Evolutionary conservation across 2,329 filamentous ascomycete genomes (phyloP), one percentile per base, ranked within the genome.

Genomic region (Aspergillus fumigatiaffinis): DNA sequence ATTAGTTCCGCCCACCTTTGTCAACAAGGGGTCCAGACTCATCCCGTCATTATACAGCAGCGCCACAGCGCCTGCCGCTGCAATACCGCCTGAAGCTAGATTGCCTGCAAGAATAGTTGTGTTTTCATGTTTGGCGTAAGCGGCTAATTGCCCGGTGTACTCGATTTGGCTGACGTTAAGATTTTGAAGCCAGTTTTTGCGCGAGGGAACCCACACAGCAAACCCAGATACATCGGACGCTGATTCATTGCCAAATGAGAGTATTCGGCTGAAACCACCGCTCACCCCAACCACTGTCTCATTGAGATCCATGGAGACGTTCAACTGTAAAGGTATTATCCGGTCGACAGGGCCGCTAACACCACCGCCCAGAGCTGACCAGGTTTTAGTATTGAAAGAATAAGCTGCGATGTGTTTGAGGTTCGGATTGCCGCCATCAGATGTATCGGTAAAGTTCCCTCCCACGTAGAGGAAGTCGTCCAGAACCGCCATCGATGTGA

Each of bases 161-260:
- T 84, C 80, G 54, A 90, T 86, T 32, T 86, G 81, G 7, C 83
- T 76, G 6, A 84, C 78, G 38, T 86, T 74, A 20, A 97, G 77
- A 64, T 95, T 94, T 69, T 91, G 86, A 17, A 99, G 80, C 94
- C 94, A 99, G 70, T 94, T 94, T 57, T 81, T 82, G 60, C 83
- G 81, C 3, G 92, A 95, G 3, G 90, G 90, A 7, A 97, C 88
- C 94, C 94, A 99, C 41, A 97, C 81, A 14, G 91, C 93, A 67
- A 99, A 91, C 2, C 92, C 92, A 52, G 85, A 75, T 0, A 87
- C 89, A 8, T 82, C 67, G 28, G 87, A 80, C 9, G 85, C 82
- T 6, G 80, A 73, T 63, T 87, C 87, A 61, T 80, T 79, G 38
- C 79, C 64, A 65, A 91, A 93, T 0, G 82, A 83, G 28, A 87